These are phyloP conservation scores for Amanita jacksonii DNA, from an alignment of 768 basidiomycete species.

Conservation along the genomic window DNA sequence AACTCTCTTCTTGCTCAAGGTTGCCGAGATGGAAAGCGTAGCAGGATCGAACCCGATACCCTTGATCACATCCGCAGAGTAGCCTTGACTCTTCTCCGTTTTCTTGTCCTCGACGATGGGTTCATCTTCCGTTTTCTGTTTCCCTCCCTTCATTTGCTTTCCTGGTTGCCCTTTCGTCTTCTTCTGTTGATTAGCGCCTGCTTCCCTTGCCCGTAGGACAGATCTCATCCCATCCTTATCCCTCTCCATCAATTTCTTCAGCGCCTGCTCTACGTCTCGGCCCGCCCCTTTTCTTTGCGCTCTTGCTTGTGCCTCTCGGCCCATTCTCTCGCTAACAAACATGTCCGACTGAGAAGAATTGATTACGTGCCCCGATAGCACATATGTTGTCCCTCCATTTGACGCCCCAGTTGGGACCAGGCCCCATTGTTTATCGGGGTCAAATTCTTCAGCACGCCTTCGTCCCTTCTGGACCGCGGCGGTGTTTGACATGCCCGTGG, in stretches of 20 bases:
- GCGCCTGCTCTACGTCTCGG: constrained; percentile 48
- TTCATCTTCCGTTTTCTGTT: constrained; percentile 13
- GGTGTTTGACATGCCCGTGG: constrained; percentile 57
- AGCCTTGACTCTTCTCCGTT: constrained; percentile 19
- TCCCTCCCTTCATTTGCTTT: constrained; percentile 14
- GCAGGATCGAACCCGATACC: constrained; percentile 76
- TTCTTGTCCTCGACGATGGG: constrained; percentile 12
- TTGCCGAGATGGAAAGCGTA: constrained; percentile 28
- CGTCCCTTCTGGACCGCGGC: constrained; percentile 28
- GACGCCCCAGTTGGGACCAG: constrained; percentile 44
- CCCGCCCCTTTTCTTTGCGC: constrained; percentile 52
- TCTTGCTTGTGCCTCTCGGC: constrained; percentile 72
- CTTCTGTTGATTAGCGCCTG: constrained; percentile 7
- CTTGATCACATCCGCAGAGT: constrained; percentile 59
- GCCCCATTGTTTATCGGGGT: constrained; percentile 69
- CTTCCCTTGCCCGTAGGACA: constrained; percentile 52
- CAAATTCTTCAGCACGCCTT: constrained; percentile 43
- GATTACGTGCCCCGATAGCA: constrained; percentile 73
- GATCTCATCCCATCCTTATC: constrained; percentile 63
- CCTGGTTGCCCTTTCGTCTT: too few relatives aligned
- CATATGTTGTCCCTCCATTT: constrained; percentile 50
- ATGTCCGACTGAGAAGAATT: constrained; percentile 24
- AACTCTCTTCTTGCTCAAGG: constrained; percentile 16
- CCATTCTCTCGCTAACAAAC: constrained; percentile 61
- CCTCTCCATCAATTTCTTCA: constrained; percentile 50